A percentile compares a stretch with the other conserved stretches of the same genome.
Evolutionary conservation across 345 rosid genomes (phyloP).

Genomic region (Corchorus olitorius): DNA sequence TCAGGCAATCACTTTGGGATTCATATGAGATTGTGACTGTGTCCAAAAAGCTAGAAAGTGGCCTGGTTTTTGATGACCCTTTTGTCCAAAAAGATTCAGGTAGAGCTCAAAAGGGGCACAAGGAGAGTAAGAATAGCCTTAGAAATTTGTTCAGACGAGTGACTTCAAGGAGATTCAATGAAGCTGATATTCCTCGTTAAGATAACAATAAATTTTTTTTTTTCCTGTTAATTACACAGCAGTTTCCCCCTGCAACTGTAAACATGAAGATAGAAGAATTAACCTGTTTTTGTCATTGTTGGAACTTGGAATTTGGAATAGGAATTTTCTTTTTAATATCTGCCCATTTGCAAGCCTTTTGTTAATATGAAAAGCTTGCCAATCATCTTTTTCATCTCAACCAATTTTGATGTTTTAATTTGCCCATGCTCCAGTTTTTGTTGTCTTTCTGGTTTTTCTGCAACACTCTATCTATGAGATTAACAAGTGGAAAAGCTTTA

Average conservation of each 20-base stretch:
- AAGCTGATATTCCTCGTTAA: conserved; percentile 23
- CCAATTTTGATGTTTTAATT: neutral
- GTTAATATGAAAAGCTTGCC: neutral
- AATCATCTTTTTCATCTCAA: neutral
- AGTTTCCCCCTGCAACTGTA: conserved; percentile 2
- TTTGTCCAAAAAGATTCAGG: conserved; percentile 11
- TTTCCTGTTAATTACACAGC: neutral
- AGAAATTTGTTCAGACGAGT: conserved; percentile 58
- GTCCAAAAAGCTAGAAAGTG: conserved; percentile 60
- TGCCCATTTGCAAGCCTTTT: neutral
- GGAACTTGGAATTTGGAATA: neutral
- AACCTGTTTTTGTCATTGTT: neutral
- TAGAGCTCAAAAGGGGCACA: conserved; percentile 23
- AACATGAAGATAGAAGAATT: neutral
- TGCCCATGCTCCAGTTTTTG: neutral
- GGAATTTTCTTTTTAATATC: neutral
- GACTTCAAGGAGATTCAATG: conserved; percentile 53
- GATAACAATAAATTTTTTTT: conserved; percentile 15
- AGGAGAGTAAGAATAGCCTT: conserved; percentile 64
- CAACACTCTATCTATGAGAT: too few relatives aligned
- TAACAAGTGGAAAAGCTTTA: neutral
- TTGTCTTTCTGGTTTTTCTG: neutral
- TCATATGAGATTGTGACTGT: conserved; percentile 72
- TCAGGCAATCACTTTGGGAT: conserved; percentile 70
- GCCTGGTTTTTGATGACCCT: conserved; percentile 44